Evolutionary conservation across 177 flowering plant species (phyloP), one percentile per base, ranked within the genome.

Genomic region (Telopea speciosissima): DNA sequence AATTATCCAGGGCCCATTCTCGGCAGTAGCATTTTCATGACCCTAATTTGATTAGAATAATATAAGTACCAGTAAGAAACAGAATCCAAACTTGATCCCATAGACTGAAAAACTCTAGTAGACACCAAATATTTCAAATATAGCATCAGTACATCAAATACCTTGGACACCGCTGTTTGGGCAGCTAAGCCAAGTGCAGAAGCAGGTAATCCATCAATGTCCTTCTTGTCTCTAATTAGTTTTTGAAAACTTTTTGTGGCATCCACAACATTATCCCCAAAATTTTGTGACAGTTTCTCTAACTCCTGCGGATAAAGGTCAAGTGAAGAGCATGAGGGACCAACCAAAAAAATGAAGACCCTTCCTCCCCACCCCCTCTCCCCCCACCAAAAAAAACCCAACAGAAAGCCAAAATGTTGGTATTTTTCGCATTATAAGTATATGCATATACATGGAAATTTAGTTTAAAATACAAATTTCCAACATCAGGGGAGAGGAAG

Each of bases 211-310:
- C 99, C 99, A 66, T 90, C 98, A 81, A 96, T 74, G 4, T 96
- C 97, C 70, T 87, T 85, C 84, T 91, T 89, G 71, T 91, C 95
- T 11, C 86, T 83, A 62, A 96, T 80, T 72, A 93, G 61, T 71
- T 90, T 91, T 82, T 90, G 95, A 83, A 90, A 96, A 71, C 90
- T 89, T 82, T 96, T 93, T 63, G 98, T 96, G 58, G 97, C 89
- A 81, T 96, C 99, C 78, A 93, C 74, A 68, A 90, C 95, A 77
- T 93, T 93, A 79, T 93, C 97, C 44, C 49, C 83, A 77, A 91
- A 96, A 67, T 91, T 93, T 68, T 83, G 87, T 25, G 95, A 87
- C 33, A 93, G 83, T 70, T 83, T 93, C 71, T 89, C 89, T 68
- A 96, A 79, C 74, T 96, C 99, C 97, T 96, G 83, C 64, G 81